Evolutionary conservation across 805 yeast genomes (phyloP).

Genomic region (Kluyveromyces aestuarii): DNA sequence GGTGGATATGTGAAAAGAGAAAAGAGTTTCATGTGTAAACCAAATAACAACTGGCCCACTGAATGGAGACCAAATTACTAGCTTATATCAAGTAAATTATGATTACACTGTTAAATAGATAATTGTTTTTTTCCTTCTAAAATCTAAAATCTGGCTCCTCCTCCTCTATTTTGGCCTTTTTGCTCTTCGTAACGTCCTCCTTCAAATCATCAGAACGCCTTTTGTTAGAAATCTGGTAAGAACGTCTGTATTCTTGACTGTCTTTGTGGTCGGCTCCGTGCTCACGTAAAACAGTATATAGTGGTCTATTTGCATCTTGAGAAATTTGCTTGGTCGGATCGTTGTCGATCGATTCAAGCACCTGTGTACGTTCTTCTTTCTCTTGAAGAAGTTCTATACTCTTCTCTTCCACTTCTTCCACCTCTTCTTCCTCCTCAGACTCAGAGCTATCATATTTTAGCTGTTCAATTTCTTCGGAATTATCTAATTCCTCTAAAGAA

Average conservation of each 20-base stretch:
- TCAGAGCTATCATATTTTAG: not conserved
- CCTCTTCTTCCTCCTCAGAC: slow-evolving; percentile 8
- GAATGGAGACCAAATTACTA: slow-evolving; percentile 9
- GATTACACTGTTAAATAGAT: not conserved
- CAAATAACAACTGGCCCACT: slow-evolving; percentile 7
- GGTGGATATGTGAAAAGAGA: slow-evolving; percentile 10
- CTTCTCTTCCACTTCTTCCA: slow-evolving; percentile 6
- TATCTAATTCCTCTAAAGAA: slow-evolving; percentile 18
- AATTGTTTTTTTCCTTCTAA: not conserved
- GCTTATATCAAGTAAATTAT: not conserved
- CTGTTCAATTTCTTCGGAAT: slow-evolving; percentile 10
- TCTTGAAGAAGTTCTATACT: not conserved
- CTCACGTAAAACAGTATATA: slow-evolving; percentile 17
- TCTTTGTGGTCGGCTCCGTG: not conserved
- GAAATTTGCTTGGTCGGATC: not conserved
- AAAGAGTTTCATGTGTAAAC: slow-evolving; percentile 6
- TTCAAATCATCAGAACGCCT: not conserved
- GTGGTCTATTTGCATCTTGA: slow-evolving; percentile 6
- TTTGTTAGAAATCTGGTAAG: slow-evolving; percentile 3
- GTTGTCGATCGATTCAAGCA: not conserved
- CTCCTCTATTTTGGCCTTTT: slow-evolving; percentile 4
- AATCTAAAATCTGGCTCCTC: slow-evolving; percentile 16
- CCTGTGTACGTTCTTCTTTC: not conserved
- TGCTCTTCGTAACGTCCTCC: not conserved
- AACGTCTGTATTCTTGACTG: not conserved